Evolutionary conservation across 2,329 filamentous ascomycete genomes (phyloP).

Genomic region (Cordyceps fumosorosea): DNA sequence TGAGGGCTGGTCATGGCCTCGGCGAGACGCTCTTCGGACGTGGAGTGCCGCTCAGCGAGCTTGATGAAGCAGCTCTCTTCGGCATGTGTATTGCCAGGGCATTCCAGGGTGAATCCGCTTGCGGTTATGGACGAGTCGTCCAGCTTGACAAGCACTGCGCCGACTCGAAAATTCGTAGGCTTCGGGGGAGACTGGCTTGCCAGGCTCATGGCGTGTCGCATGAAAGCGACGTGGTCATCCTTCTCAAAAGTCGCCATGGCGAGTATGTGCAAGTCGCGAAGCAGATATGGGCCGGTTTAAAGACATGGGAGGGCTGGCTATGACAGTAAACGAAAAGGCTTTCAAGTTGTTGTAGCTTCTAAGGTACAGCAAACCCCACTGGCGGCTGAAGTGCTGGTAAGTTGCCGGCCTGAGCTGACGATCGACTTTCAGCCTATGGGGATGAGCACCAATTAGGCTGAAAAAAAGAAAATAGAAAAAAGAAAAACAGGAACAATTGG

Average conservation of each 20-base stretch:
- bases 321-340: background rate
- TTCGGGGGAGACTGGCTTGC: conserved; percentile 76
- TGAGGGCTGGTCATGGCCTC: conserved; percentile 26
- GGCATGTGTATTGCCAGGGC: conserved; percentile 89
- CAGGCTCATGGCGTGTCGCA: conserved; percentile 67
- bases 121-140: conserved; percentile 56
- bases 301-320: too few relatives aligned
- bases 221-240: conserved; percentile 43
- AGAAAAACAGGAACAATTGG: too few relatives aligned
- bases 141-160: conserved; percentile 71
- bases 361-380: too few relatives aligned
- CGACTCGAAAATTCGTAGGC: conserved; percentile 88
- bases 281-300: background rate
- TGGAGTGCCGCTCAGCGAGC: conserved; percentile 42
- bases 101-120: conserved; percentile 86
- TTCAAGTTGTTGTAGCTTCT: too few relatives aligned
- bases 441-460: too few relatives aligned
- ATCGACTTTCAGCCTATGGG: too few relatives aligned
- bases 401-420: too few relatives aligned
- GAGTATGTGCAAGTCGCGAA: background rate
- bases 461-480: too few relatives aligned
- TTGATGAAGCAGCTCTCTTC: conserved; percentile 90
- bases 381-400: too few relatives aligned
- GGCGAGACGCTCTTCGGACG: conserved; percentile 50
- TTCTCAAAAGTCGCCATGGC: conserved; percentile 12